Evolutionary conservation across 2,329 filamentous ascomycete genomes (phyloP).

Genomic region (Fusarium duplospermum): DNA sequence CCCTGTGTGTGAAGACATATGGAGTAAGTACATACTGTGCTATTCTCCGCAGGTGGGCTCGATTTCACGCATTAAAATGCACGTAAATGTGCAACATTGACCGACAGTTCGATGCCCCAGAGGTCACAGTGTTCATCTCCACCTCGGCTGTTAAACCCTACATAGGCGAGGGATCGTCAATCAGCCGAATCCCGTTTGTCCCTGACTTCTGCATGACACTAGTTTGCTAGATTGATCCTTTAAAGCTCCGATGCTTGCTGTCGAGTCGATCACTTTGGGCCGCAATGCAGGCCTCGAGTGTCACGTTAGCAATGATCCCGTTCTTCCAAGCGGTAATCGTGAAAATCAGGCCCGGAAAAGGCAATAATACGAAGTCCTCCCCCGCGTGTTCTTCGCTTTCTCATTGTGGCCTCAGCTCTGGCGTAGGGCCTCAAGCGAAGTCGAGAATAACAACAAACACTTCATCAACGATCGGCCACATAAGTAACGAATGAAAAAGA

Average conservation of each 20-base stretch:
- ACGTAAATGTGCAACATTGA: neutral
- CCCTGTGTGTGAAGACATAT: neutral
- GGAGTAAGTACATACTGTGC: neutral
- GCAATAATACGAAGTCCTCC: neutral
- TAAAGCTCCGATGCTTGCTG: neutral
- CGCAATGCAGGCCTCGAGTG: neutral
- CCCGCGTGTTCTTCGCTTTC: neutral
- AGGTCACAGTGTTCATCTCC: neutral
- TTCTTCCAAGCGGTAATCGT: neutral
- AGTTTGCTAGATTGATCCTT: neutral
- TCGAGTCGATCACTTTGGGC: neutral
- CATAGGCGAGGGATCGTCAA: neutral
- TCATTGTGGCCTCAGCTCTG: neutral
- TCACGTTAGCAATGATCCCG: neutral
- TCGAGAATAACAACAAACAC: neutral
- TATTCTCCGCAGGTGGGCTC: neutral
- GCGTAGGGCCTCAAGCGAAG: neutral
- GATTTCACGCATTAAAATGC: neutral
- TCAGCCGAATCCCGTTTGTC: neutral
- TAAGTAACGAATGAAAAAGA: too few relatives aligned
- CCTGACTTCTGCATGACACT: neutral
- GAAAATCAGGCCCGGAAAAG: neutral
- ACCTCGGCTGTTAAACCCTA: neutral
- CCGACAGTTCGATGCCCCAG: neutral
- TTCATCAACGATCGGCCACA: neutral